Evolutionary conservation across 495 filamentous ascomycete genomes (phyloP), one percentile per base, ranked within the genome.

Genomic region (Xeromyces bisporus): DNA sequence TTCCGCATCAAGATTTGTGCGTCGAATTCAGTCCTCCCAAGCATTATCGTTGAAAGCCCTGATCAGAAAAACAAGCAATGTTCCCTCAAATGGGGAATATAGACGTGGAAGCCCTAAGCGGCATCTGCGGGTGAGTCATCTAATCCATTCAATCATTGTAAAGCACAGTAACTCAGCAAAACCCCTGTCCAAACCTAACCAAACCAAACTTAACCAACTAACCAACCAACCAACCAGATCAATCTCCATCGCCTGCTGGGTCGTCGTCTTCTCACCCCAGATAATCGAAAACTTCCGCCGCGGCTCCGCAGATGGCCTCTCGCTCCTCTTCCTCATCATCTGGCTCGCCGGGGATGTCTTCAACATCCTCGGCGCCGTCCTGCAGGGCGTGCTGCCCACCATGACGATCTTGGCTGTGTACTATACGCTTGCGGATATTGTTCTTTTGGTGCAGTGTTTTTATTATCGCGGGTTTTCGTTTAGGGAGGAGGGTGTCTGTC

Each of bases 341-440:
- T 97, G 89, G 89, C 64, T 93, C 3, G 63, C 75, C 3, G 89
- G 89, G 12, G 89, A 97, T 75, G 71, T 96, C 25, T 97, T 93
- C 62, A 97, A 97, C 46, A 85, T 97, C 29, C 65, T 93, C 2
- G 89, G 89, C 3, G 81, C 84, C 10, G 70, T 93, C 3, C 41
- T 94, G n/a, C 89, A 97, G 47, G 80, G 83, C 13, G 87, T 97
- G 6, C 55, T 96, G 21, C 87, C 89, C 4, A 97, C 89, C 0
- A 97, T 97, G 89, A 73, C 81, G 29, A 94, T 94, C 26, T 62
- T 97, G 15, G 89, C 89, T 0, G 66, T 94, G 1, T 97, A 97
- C 50, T 94, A 97, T 51, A 93, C 87, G 14, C 58, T 93, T 15
- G 87, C 89, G 32, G 89, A 96, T 47, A 66, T 94, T 14, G 81